Base-by-base conservation (phyloP, 345 rosid genomes). In the Microthlaspi erraticum region DNA sequence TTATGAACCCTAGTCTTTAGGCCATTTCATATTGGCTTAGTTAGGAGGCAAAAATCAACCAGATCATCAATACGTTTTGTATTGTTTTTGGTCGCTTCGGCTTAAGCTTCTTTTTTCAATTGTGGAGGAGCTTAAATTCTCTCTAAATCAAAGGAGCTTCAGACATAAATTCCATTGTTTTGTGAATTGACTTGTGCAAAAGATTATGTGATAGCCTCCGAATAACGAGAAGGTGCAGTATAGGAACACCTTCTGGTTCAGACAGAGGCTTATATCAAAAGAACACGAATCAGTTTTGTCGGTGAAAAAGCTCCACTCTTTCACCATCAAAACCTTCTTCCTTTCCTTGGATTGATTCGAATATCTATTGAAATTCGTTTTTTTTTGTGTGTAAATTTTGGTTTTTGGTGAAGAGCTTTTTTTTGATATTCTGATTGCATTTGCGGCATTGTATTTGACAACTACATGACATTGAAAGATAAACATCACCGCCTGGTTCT, bases 221-320 rank as follows among this genome's bases (percentile, higher is more conserved):
- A 73, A 73, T 73, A 65, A 23, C 60, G 45, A 58, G 71, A 73
- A 65, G 18, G 77, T 73, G 71, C 13, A 57, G 29, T 73, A 57
- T 57, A 17, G 43, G 31, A 73, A 73, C 60, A 66, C 77, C 10
- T 73, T 73, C 66, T 73, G 38, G 72, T 73, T 66, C 77, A 73
- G 77, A 73, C 77, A 73, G 49, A 48, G 72, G 72, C 77, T 73
- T 73, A 73, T 66, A 73, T 49, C 60, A 73, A 65, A 71, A 19
- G 3, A 32, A 17, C 45, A 49, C 52, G 77, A 73, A 57, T 73
- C 72, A 36, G 57, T 13, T 45, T 72, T 64, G 43, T 26, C 33
- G 11, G 58, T 45, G 4, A n/a, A 64, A 72, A 29, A 41, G 20
- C 46, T 17, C 1, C 7, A 11, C 42, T 63, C 20, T 58, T 37